A percentile compares a stretch with the other conserved stretches of the same genome.
These are phyloP conservation scores for Lentinula guzmanii DNA, from an alignment of 768 basidiomycete species.

Conservation along the genomic window DNA sequence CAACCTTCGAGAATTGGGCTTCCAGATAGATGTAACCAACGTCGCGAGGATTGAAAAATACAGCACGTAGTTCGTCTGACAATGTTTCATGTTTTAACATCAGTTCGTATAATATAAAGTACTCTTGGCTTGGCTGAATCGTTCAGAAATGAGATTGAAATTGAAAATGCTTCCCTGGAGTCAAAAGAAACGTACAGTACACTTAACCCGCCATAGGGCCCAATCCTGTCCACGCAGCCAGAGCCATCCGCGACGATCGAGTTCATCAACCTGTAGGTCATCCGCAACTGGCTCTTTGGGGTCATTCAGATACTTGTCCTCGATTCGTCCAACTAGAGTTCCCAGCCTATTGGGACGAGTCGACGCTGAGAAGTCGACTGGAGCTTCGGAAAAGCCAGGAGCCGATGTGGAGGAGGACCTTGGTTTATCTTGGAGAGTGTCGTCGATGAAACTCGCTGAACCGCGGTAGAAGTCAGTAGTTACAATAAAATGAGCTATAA, in stretches of 20 bases:
- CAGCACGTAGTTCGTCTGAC: background rate
- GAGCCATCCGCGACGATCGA: background rate
- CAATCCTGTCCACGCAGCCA: background rate
- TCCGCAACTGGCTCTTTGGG: background rate
- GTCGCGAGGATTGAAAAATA: background rate
- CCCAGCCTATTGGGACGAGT: background rate
- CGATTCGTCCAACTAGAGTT: background rate
- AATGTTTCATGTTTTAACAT: background rate
- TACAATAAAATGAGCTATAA: background rate
- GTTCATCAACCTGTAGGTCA: background rate
- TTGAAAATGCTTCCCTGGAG: background rate
- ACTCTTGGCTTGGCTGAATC: background rate
- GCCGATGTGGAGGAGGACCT: background rate
- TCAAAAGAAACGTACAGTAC: background rate
- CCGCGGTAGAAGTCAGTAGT: background rate
- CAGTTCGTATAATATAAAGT: background rate
- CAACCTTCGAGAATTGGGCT: background rate
- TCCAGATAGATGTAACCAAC: background rate
- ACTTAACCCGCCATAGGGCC: background rate
- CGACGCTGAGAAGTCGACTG: background rate
- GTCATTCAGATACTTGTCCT: background rate
- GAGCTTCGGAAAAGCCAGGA: background rate
- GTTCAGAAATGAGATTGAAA: background rate
- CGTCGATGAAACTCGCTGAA: background rate
- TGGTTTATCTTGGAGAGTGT: too few species aligned